Base-by-base conservation (phyloP, 148 eudicot species). In the Arctostaphylos glauca region DNA sequence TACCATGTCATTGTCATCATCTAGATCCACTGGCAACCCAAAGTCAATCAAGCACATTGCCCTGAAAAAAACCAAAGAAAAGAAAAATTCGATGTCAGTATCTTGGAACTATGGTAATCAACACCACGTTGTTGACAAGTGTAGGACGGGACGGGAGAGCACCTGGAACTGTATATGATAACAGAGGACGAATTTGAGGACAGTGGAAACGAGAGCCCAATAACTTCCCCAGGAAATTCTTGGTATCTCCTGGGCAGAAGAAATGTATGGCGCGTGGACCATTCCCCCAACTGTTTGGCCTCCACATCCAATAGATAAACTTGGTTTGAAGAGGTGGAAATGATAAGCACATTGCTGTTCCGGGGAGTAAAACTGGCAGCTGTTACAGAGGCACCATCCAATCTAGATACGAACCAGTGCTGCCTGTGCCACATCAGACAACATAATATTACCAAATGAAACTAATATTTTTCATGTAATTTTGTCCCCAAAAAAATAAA, bases 141-240 rank as follows among this genome's bases (percentile, higher is more conserved):
- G 25, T 7, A 64, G 38, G 41, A 43, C 15, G 12, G 66, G 46
- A 79, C 41, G 21, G 43, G 41, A 73, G 5, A 50, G 80, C 76
- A 94, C 97, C 99, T 94, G 77, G 98, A 87, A 89, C 98, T 93
- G 78, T 96, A 96, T 76, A 91, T 86, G 56, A 94, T 84, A 64
- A 93, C 91, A 18, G 96, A 87, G 53, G 93, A 88, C 9, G 95
- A 88, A 81, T 81, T 82, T 43, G 90, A 82, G 80, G 97, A 92
- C 76, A 95, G 94, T 55, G 93, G 93, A 89, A 93, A 96, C 15
- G 99, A 90, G 71, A 96, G 91, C 66, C 99, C 99, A 80, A 93
- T 93, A 59, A 96, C 98, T 88, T 93, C 99, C 64, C 99, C 99
- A 9, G 99, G 98, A 83, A 94, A 92, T 72, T 96, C 93, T 83